Conservation (phyloP, 345 rosid species). For the Pistacia atlantica region DNA sequence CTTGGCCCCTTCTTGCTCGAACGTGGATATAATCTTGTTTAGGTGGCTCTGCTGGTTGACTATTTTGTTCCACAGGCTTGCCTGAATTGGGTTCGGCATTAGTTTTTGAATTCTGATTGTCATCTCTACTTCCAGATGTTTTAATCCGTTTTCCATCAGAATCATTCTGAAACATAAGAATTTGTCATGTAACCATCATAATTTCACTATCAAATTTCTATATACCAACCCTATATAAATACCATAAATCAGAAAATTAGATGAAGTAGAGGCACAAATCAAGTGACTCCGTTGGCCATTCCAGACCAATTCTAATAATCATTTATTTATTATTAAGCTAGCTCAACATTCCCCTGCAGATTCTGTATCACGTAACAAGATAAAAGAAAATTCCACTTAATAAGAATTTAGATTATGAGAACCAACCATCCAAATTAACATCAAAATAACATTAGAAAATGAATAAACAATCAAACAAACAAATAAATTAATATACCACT, state of each 20-base stretch:
- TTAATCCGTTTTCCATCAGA: constrained; percentile 55
- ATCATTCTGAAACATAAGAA: constrained; percentile 35
- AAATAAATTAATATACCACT: constrained; percentile 33
- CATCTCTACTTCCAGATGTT: constrained; percentile 50
- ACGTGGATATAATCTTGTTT: constrained; percentile 92
- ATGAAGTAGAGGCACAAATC: neutral
- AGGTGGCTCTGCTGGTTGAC: constrained; percentile 53
- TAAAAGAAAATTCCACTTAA: neutral
- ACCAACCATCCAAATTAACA: neutral
- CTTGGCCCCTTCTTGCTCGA: constrained; percentile 96
- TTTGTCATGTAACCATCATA: neutral
- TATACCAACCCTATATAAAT: neutral
- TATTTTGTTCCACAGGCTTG: constrained; percentile 51
- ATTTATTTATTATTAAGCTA: neutral
- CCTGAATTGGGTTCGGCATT: constrained; percentile 54
- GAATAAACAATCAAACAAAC: neutral
- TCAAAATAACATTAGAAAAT: neutral
- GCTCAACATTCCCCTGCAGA: neutral
- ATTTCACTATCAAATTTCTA: neutral
- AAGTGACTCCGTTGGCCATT: neutral
- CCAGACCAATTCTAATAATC: neutral
- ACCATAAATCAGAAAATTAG: neutral
- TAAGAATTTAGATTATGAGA: neutral
- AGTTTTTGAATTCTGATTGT: constrained; percentile 37
- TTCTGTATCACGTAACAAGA: neutral